Evolutionary conservation across 192 early-diverging fungal genomes (phyloP), one percentile per base, ranked within the genome.

Genomic region (Phycomyces nitens): DNA sequence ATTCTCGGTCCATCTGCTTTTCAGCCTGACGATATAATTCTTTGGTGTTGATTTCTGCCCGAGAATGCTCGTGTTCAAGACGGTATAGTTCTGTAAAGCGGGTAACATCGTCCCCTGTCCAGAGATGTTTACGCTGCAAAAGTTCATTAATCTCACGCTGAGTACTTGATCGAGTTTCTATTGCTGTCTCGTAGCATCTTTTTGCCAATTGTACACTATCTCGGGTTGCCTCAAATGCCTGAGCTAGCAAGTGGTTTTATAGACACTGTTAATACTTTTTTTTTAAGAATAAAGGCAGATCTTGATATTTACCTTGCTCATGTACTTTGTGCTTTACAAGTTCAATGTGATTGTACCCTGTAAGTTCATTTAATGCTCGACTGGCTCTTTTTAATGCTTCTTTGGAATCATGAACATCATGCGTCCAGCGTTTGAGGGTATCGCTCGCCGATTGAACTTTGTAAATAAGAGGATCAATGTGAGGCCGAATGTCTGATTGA

Each of bases 61-160:
- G 72, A 52, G 87, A 82, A n/a, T 87, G 78, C 34, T 77, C 73
- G 52, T 90, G 87, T 57, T 92, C 90, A 26, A 77, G 71, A 16
- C 84, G 84, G 65, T 90, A 92, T 27, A 92, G 77, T 23, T 82
- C 83, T 1, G 90, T 92, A 51, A 92, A 88, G n/a, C 81, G 80
- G 3, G 81, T 81, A 1, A 92, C 88, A 60, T 92, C 90, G 14
- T 85, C 80, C 9, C 82, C 82, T 26, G 82, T 80, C 90, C 90
- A 92, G 26, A 82, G 62, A 49, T 88, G 85, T 66, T 92, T 92
- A 43, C 90, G 83, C 62, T 92, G 90, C 14, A 92, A 64, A 5
- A 92, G 70, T 21, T 87, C 84, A 66, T 89, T 92, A 56, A 92
- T 89, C 52, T 86, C 88, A 24, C 88, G 83, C 71, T 92, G 90